These are phyloP conservation scores for Ophiocordyceps australis DNA, from an alignment of 2,329 filamentous ascomycete species.

Conservation along the genomic window DNA sequence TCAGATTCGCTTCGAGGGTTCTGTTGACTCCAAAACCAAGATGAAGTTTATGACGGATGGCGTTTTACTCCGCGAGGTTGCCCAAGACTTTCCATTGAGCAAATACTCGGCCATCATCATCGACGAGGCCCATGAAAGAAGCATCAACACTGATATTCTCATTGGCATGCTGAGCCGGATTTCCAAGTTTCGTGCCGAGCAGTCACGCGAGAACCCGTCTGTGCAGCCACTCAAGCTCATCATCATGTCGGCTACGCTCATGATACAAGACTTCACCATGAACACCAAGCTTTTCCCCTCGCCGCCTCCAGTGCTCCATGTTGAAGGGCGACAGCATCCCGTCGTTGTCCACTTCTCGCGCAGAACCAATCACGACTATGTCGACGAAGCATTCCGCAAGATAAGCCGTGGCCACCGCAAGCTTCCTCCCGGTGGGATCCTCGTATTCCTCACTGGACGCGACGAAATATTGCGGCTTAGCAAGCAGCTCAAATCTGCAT, in stretches of 20 bases:
- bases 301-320: slow-evolving; percentile 69
- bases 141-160: slow-evolving; percentile 94
- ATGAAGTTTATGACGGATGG: slow-evolving; percentile 99
- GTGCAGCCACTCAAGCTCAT: slow-evolving; percentile 74
- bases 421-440: slow-evolving; percentile 73
- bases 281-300: slow-evolving; percentile 64
- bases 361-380: slow-evolving; percentile 69
- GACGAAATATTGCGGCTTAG: slow-evolving; percentile 78
- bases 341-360: slow-evolving; percentile 82
- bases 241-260: slow-evolving; percentile 93
- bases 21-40: slow-evolving; percentile 59
- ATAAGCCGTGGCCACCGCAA: slow-evolving; percentile 77
- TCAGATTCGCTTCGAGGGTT: slow-evolving; percentile 89
- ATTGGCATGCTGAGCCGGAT: slow-evolving; percentile 93
- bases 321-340: slow-evolving; percentile 80
- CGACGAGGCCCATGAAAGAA: slow-evolving; percentile 93
- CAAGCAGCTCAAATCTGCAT: slow-evolving; percentile 53
- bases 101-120: slow-evolving; percentile 92
- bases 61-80: slow-evolving; percentile 79
- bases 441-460: slow-evolving; percentile 88
- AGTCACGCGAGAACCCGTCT: slow-evolving; percentile 52
- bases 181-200: slow-evolving; percentile 61
- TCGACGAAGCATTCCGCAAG: slow-evolving; percentile 79
- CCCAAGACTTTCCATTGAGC: slow-evolving; percentile 68
- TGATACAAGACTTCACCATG: slow-evolving; percentile 77